A percentile compares a stretch with the other conserved stretches of the same genome.
Conservation (phyloP, 345 rosid species). For the Eutrema heterophyllum region DNA sequence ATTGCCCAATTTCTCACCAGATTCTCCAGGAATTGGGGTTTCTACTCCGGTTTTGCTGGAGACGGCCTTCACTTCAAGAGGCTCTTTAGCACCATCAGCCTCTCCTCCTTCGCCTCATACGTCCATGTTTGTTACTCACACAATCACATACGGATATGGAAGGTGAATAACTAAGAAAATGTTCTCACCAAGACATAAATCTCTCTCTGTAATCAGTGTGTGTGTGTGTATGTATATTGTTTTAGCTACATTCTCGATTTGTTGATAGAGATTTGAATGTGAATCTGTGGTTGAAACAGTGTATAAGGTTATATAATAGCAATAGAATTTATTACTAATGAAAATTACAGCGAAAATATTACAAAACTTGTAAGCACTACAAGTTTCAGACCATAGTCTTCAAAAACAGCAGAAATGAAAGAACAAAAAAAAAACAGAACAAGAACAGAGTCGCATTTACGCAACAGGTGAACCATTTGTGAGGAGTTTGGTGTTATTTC, state of each 20-base stretch:
- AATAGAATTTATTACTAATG: background rate
- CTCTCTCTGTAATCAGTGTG: background rate
- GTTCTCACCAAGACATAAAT: background rate
- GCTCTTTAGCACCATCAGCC: background rate
- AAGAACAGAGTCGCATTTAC: background rate
- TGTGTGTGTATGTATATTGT: background rate
- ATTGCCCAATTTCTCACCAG: conserved; percentile 22
- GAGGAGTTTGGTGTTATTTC: conserved; percentile 16
- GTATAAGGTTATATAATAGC: background rate
- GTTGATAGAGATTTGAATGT: background rate
- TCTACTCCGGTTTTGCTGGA: background rate
- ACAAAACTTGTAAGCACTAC: conserved; percentile 22
- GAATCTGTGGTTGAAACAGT: background rate
- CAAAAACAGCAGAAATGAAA: background rate
- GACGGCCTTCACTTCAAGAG: conserved; percentile 5
- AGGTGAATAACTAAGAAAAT: background rate
- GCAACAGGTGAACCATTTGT: conserved; percentile 15
- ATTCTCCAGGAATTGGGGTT: conserved; percentile 23
- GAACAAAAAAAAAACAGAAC: conserved; percentile 4
- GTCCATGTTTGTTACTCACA: conserved; percentile 21
- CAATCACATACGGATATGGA: conserved; percentile 22
- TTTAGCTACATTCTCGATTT: background rate
- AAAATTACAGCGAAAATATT: background rate
- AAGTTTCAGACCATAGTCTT: conserved; percentile 4
- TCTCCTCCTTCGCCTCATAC: conserved; percentile 8